Conservation (phyloP, 2,329 filamentous ascomycete genomes). For the Cercospora sesami region DNA sequence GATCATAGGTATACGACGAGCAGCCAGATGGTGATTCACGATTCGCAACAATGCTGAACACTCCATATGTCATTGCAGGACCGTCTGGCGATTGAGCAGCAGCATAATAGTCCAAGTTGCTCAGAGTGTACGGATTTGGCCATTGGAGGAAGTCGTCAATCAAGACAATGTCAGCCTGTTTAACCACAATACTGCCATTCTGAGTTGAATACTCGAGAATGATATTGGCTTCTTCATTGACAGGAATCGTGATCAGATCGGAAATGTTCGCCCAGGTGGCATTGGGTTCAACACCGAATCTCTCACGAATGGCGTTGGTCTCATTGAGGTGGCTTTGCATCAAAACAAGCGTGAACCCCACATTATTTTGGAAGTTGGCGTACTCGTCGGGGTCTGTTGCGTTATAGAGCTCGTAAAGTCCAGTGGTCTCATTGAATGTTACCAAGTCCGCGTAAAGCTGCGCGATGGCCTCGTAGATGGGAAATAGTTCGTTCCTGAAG, state of each 20-base stretch:
- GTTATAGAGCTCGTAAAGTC: constrained; percentile 56
- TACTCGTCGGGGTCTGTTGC: constrained; percentile 74
- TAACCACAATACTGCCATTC: constrained; percentile 66
- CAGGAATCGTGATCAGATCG: constrained; percentile 57
- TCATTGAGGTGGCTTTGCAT: constrained; percentile 58
- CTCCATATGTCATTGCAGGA: constrained; percentile 71
- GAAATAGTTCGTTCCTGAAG: constrained; percentile 59
- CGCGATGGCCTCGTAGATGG: constrained; percentile 65
- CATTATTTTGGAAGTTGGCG: constrained; percentile 64
- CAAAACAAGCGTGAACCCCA: constrained; percentile 67
- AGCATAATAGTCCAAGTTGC: constrained; percentile 68
- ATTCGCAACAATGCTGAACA: constrained; percentile 67
- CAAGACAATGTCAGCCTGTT: constrained; percentile 70
- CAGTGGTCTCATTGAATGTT: constrained; percentile 58
- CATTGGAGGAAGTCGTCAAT: constrained; percentile 66
- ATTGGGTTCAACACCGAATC: constrained; percentile 58
- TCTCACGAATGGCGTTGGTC: constrained; percentile 58
- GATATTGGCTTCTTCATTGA: constrained; percentile 57
- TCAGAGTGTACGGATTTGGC: constrained; percentile 55
- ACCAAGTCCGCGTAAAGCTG: constrained; percentile 62
- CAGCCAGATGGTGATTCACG: constrained; percentile 66
- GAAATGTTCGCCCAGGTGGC: constrained; percentile 60
- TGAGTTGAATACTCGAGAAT: constrained; percentile 65
- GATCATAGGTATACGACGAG: constrained; percentile 66
- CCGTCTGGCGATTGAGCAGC: constrained; percentile 67